Base-by-base conservation (phyloP, 108 stramenopile species). In the Cyclostephanos tholiformis region DNA sequence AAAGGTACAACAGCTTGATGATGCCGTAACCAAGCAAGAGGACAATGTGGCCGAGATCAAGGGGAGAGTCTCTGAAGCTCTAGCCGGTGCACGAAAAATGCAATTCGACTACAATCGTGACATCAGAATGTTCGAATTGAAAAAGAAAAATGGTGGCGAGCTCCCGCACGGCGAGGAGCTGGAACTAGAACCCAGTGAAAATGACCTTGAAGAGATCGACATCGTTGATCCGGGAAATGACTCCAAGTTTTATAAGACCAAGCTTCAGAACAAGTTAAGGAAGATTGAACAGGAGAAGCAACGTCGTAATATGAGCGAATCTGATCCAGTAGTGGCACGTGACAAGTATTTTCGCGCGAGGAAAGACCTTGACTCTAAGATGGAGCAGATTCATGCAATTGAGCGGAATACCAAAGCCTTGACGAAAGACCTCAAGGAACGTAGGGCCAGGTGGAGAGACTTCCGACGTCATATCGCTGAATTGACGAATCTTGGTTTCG, bases 161-260 rank as follows among this genome's bases (percentile, higher is more conserved):
- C 64, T 56, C 13, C 43, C 59, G 36, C 38, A 2, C 58, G 69
- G 65, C 67, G 71, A 60, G 64, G 72, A 77, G 38, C 56, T 58
- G 59, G 57, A 58, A 22, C 38, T 79, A 52, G 89, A 85, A 16
- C 86, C 88, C 39, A 86, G 85, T 14, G 83, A 79, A 10, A 86
- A 87, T 30, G 94, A 93, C 17, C 83, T 95, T 4, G 92, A 86
- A 58, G 65, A 57, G 16, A 86, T 93, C 35, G 92, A 88, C 19
- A 59, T 72, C 14, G 49, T 70, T 27, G 57, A 70, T 8, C 52
- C 71, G 12, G 50, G 27, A 11, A 81, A 89, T 52, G 80, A 87
- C 63, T 23, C 67, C 0, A 75, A 82, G 44, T 76, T 82, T 49
- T 92, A 87, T 70, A 48, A 82, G 59, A 67, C 77, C 6, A 87